phyloP scores from a whole-genome alignment of 331 rosid genomes.

The Quercus phellos region DNA sequence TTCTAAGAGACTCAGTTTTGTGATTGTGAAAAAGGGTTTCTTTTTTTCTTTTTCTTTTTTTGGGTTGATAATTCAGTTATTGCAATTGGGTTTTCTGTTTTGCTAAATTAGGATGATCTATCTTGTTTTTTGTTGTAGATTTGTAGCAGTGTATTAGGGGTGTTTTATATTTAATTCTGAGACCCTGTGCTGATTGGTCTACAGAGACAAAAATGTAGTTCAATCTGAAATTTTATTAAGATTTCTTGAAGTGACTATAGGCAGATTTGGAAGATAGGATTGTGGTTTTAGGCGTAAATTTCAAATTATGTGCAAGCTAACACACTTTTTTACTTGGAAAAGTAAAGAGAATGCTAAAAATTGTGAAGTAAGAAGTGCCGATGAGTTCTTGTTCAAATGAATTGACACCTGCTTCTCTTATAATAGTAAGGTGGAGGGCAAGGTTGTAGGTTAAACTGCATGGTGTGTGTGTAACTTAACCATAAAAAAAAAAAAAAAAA shows the following conservation, averaged over 20 bases:
- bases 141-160: not conserved
- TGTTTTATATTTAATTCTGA: not conserved
- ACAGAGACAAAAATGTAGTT: not conserved
- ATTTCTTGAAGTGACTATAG: not conserved
- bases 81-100: not conserved
- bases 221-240: not conserved
- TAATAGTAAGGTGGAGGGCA: no score
- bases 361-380: no score
- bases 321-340: not conserved
- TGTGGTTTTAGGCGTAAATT: not conserved
- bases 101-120: not conserved
- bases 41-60: no score
- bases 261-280: not conserved
- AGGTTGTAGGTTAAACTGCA: no score
- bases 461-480: no score
- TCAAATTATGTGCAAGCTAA: not conserved
- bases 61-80: no score
- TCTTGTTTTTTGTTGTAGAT: not conserved
- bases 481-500: no score
- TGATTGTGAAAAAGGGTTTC: no score
- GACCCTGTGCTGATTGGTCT: not conserved
- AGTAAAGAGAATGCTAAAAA: not conserved
- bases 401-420: no score
- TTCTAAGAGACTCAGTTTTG: no score
- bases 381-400: no score